These are phyloP conservation scores for Candida cerambycidarum DNA, from an alignment of 805 yeast species.

Conservation along the genomic window DNA sequence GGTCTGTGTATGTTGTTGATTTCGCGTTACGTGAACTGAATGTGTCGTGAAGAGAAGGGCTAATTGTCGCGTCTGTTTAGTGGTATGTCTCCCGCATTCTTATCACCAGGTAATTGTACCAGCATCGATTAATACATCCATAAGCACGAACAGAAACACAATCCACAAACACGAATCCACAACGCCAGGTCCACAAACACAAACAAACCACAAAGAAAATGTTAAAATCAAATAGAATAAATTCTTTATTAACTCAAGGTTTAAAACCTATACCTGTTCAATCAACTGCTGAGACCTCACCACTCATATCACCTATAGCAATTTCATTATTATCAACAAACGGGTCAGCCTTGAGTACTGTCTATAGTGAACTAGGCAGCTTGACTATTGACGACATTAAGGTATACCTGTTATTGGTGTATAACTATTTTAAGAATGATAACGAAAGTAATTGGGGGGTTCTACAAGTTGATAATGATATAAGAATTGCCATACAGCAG, in stretches of 20 bases:
- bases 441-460: conserved; percentile 12
- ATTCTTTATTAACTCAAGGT: conserved; percentile 35
- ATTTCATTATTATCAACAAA: conserved; percentile 34
- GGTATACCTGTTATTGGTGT: conserved; percentile 36
- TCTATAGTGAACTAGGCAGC: conserved; percentile 19
- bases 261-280: conserved; percentile 18
- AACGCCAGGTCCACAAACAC: background rate
- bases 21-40: conserved; percentile 1
- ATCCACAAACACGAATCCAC: no score
- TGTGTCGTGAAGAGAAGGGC: background rate
- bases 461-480: conserved; percentile 23
- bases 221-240: conserved; percentile 42
- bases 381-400: conserved; percentile 28
- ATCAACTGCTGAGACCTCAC: conserved; percentile 6
- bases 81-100: no score
- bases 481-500: conserved; percentile 28
- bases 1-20: conserved; percentile 3
- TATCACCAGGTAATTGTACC: no score
- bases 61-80: no score
- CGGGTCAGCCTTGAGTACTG: conserved; percentile 43
- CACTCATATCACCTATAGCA: conserved; percentile 23
- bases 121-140: no score
- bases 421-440: conserved; percentile 21
- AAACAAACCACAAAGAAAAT: conserved; percentile 16
- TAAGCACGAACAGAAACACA: no score